Evolutionary conservation across 1,284 basidiomycete species (phyloP).

Genomic region (Boletus semigastroideus): DNA sequence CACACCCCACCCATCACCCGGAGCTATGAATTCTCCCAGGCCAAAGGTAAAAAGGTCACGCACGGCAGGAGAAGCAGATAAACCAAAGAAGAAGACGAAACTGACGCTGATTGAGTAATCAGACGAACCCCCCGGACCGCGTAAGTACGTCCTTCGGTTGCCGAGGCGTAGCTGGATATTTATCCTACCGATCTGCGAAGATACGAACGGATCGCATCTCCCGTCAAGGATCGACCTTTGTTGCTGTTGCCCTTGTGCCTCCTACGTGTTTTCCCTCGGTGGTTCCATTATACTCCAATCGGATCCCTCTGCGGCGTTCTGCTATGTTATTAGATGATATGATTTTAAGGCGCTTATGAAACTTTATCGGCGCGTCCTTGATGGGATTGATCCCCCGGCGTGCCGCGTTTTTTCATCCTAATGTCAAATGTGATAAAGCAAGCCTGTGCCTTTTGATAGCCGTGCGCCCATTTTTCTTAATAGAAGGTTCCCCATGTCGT

Average conservation of each 20-base stretch:
- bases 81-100: conserved; percentile 29
- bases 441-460: conserved; percentile 28
- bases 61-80: conserved; percentile 15
- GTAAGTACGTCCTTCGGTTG: conserved; percentile 20
- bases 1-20: conserved; percentile 7
- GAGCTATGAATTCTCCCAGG: conserved; percentile 7
- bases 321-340: conserved; percentile 25
- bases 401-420: conserved; percentile 22
- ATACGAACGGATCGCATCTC: conserved; percentile 11
- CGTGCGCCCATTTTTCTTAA: conserved; percentile 19
- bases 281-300: conserved; percentile 25
- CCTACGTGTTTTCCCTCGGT: conserved; percentile 14
- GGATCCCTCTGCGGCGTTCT: conserved; percentile 11
- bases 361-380: conserved; percentile 28
- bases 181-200: conserved; percentile 22
- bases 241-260: conserved; percentile 7
- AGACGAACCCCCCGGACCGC: conserved; percentile 6
- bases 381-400: conserved; percentile 30
- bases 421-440: conserved; percentile 24
- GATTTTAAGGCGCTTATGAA: conserved; percentile 30
- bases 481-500: conserved; percentile 20
- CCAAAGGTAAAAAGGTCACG: conserved; percentile 21
- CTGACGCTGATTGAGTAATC: conserved; percentile 27
- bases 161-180: conserved; percentile 20
- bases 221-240: conserved; percentile 24